Percentiles rank a stretch among this genome's conserved stretches.
These are phyloP conservation scores for Globisporangium canariense DNA, from an alignment of 352 stramenopile genomes.

Conservation along the genomic window DNA sequence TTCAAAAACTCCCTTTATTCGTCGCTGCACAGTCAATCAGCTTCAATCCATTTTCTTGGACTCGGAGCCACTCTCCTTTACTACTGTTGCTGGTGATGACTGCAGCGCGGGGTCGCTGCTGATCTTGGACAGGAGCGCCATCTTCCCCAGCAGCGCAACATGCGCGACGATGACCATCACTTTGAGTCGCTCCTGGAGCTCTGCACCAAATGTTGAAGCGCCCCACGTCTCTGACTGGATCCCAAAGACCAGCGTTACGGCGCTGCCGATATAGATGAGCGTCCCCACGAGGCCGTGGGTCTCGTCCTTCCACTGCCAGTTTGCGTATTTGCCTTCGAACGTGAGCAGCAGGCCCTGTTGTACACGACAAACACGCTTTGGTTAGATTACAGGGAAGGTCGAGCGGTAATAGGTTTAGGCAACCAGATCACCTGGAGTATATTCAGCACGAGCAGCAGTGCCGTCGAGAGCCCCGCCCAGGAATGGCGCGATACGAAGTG, in stretches of 20 bases:
- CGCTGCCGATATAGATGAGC: slow-evolving; percentile 50
- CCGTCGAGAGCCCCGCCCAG: slow-evolving; percentile 49
- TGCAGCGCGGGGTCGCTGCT: neutral
- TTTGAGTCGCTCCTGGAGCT: slow-evolving; percentile 44
- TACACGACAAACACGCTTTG: neutral
- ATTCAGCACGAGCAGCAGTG: slow-evolving; percentile 59
- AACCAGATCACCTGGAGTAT: slow-evolving; percentile 36
- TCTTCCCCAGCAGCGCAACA: slow-evolving; percentile 32
- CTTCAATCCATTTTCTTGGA: neutral
- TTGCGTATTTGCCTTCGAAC: slow-evolving; percentile 41
- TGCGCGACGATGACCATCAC: slow-evolving; percentile 44
- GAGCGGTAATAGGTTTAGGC: neutral
- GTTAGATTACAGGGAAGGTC: neutral
- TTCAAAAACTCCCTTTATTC: no score
- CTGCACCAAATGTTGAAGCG: slow-evolving; percentile 19
- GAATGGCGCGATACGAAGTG: slow-evolving; percentile 54
- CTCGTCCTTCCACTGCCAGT: slow-evolving; percentile 77
- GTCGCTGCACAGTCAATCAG: no score
- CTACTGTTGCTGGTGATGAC: neutral
- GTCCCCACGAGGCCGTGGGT: slow-evolving; percentile 59
- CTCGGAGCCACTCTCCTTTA: neutral
- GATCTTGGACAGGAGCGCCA: neutral
- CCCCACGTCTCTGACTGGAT: slow-evolving; percentile 43
- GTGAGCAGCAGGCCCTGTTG: slow-evolving; percentile 50
- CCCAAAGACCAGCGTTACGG: slow-evolving; percentile 45